Base-by-base conservation (phyloP, 2,329 filamentous ascomycete species). In the Aspergillus sp. region DNA sequence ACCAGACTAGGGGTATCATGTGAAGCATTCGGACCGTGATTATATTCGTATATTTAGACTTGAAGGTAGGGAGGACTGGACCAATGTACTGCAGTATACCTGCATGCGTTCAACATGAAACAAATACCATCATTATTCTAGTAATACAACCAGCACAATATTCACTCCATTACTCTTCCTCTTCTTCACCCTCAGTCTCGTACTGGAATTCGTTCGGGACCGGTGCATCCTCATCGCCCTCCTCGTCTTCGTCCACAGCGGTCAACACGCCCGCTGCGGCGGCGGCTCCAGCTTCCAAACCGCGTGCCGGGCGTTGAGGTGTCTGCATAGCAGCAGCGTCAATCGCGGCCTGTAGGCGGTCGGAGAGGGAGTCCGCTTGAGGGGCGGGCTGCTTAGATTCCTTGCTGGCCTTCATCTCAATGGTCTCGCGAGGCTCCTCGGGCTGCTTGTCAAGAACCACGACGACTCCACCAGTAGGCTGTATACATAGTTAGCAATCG, bases 341-440 rank as follows among this genome's bases (percentile, higher is more conserved):
- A 43, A 66, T 67, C 6, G 65, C 69, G 7, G 67, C 67, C 45
- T 68, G 69, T n/a, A 72, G 60, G 38, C 69, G 69, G 48, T 72
- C 68, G 48, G 72, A 66, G 53, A 61, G 71, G 60, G 50, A 74
- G 66, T 58, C 75, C 6, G 60, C 52, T 4, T 64, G 48, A 19
- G 69, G 62, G 9, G 76, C 70, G 5, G 72, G 65, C 53, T 78
- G 65, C 47, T 62, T 63, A 39, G 60, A 56, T 44, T 70, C 68
- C 49, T 94, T 95, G 78, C 90, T 93, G 38, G 95, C 81, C 74
- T 94, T 95, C 69, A 97, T 83, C 67, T 97, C 93, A 43, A 98
- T 80, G 6, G 93, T 78, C 15, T 83, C 75, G 67, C 95, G 94
- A 43, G 83, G 72, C 66, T 95, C 86, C 1, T 83, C 80, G 0